These are phyloP conservation scores for Chimonanthus salicifolius DNA, from an alignment of 164 flowering plant species.

Conservation along the genomic window DNA sequence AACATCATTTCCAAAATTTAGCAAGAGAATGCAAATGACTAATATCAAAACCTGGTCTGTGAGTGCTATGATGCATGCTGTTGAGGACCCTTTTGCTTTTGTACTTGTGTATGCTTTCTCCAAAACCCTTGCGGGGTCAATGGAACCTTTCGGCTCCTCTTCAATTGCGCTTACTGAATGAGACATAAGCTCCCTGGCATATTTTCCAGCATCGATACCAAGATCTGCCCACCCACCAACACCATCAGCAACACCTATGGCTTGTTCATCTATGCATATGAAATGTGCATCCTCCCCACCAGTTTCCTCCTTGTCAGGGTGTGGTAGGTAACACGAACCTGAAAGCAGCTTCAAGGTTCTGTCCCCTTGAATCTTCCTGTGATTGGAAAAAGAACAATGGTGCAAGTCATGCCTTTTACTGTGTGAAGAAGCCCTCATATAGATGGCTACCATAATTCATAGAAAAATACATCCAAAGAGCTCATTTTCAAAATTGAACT, in stretches of 20 bases:
- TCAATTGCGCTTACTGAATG: conserved; percentile 68
- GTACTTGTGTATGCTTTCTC: conserved; percentile 85
- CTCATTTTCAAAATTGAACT: no score
- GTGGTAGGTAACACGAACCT: conserved; percentile 87
- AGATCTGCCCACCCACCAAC: conserved; percentile 97
- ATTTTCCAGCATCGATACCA: conserved; percentile 78
- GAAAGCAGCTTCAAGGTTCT: conserved; percentile 61
- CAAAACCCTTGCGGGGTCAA: conserved; percentile 84
- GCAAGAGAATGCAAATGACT: neutral
- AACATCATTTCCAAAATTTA: no score
- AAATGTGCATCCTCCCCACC: conserved; percentile 99
- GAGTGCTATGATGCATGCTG: conserved; percentile 93
- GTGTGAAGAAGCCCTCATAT: no score
- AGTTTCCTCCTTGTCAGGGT: conserved; percentile 90
- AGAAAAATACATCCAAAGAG: no score
- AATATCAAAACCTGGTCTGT: conserved; percentile 67
- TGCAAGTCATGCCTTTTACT: no score
- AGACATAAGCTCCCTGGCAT: conserved; percentile 89
- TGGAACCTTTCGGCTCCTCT: conserved; percentile 79
- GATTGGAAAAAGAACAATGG: conserved; percentile 9
- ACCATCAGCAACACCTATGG: conserved; percentile 97
- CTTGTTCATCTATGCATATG: conserved; percentile 76
- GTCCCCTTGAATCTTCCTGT: conserved; percentile 43
- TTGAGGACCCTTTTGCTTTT: conserved; percentile 85
- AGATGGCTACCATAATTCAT: no score